Evolutionary conservation across 2,329 filamentous ascomycete genomes (phyloP).

Genomic region (Aspergillus hiratsukae): DNA sequence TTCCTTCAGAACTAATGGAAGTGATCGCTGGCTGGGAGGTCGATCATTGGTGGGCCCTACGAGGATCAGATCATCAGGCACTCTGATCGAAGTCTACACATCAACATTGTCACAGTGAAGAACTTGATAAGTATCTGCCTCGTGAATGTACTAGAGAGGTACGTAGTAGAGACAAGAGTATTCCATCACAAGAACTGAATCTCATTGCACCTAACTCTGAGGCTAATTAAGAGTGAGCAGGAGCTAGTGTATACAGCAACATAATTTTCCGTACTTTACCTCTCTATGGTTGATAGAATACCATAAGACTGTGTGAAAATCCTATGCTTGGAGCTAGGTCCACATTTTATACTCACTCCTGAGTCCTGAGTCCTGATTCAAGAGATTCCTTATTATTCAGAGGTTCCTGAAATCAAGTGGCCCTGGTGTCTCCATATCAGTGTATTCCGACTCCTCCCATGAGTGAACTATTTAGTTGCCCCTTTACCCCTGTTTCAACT

Average conservation of each 20-base stretch:
- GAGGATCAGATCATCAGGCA: slow-evolving; percentile 5
- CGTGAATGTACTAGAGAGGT: too few relatives aligned
- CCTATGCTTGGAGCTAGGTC: not conserved
- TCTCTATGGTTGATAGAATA: not conserved
- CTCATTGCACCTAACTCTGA: not conserved
- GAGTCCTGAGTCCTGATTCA: too few relatives aligned
- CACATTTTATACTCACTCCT: not conserved
- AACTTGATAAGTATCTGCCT: not conserved
- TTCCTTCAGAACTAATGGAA: not conserved
- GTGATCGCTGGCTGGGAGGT: slow-evolving; percentile 10
- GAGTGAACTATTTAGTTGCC: not conserved
- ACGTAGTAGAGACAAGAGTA: too few relatives aligned
- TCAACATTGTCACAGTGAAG: not conserved
- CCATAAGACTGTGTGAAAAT: not conserved
- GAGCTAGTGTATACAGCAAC: not conserved
- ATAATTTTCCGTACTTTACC: not conserved
- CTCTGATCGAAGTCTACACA: not conserved
- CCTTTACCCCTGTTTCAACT: not conserved
- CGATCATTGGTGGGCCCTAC: slow-evolving; percentile 13
- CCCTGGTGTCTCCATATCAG: not conserved
- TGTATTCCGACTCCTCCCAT: not conserved
- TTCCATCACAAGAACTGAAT: not conserved
- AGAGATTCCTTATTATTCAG: not conserved
- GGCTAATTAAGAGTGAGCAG: not conserved
- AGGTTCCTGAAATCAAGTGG: not conserved